Evolutionary conservation across 768 basidiomycete genomes (phyloP).

Genomic region (Collybia sordida): DNA sequence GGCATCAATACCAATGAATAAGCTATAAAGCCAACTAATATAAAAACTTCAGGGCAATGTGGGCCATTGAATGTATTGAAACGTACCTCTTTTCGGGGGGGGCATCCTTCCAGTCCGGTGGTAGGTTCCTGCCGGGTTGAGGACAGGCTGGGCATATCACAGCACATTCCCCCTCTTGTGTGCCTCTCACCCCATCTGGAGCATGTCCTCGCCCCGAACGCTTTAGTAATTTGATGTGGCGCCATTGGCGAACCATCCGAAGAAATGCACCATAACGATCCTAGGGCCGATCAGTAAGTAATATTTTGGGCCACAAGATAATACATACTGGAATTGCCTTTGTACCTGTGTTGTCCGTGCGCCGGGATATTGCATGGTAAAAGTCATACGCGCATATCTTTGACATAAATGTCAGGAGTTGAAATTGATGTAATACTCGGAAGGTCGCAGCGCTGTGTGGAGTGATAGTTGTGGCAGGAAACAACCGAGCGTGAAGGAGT

Average conservation of each 20-base stretch:
- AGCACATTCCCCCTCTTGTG: slow-evolving; percentile 16
- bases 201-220: slow-evolving; percentile 15
- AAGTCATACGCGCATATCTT: slow-evolving; percentile 26
- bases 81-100: slow-evolving; percentile 4
- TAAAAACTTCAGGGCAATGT: slow-evolving; percentile 12
- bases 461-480: slow-evolving; percentile 19
- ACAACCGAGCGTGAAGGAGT: slow-evolving; percentile 24
- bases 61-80: not conserved
- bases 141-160: slow-evolving; percentile 25
- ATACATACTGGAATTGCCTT: slow-evolving; percentile 12
- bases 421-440: slow-evolving; percentile 19
- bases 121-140: slow-evolving; percentile 23
- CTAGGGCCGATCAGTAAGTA: slow-evolving; percentile 9
- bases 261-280: slow-evolving; percentile 19
- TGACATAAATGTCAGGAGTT: slow-evolving; percentile 24
- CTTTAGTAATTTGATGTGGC: slow-evolving; percentile 17
- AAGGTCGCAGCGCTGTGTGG: slow-evolving; percentile 28
- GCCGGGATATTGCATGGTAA: slow-evolving; percentile 19
- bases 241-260: slow-evolving; percentile 17
- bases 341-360: slow-evolving; percentile 23
- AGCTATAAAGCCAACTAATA: slow-evolving; percentile 13
- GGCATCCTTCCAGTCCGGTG: slow-evolving; percentile 13
- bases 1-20: slow-evolving; percentile 19
- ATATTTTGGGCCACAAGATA: not conserved
- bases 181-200: slow-evolving; percentile 10